Conservation (phyloP, 2,329 filamentous ascomycete genomes). For the Aspergillus udagawae region DNA sequence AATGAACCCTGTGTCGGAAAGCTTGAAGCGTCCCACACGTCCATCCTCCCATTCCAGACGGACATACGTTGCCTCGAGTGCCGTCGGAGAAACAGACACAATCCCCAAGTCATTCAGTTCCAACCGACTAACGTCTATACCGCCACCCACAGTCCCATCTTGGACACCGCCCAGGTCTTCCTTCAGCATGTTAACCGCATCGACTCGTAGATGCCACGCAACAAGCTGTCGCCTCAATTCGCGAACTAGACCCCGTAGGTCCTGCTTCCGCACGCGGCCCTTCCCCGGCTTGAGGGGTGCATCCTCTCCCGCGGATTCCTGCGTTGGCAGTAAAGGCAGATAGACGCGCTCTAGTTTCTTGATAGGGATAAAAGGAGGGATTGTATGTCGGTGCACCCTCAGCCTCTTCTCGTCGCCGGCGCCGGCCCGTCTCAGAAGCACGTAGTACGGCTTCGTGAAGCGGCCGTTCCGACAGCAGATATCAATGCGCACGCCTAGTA, state of each 20-base stretch:
- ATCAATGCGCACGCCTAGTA: conserved; percentile 43
- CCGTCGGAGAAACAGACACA: conserved; percentile 30
- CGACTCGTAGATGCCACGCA: conserved; percentile 39
- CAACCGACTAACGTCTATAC: conserved; percentile 5
- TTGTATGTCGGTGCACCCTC: conserved; percentile 41
- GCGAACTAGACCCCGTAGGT: conserved; percentile 34
- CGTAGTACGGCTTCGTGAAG: conserved; percentile 42
- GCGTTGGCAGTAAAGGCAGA: conserved; percentile 8
- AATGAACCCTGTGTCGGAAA: conserved; percentile 38
- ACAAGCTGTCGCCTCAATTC: conserved; percentile 40
- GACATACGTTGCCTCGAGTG: conserved; percentile 40
- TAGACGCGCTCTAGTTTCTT: conserved; percentile 35
- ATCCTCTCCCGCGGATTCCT: conserved; percentile 10
- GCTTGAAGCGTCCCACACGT: conserved; percentile 40
- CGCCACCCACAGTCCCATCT: conserved; percentile 5
- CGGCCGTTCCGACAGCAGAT: conserved; percentile 36
- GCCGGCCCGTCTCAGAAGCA: conserved; percentile 34
- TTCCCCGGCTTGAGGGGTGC: conserved; percentile 18
- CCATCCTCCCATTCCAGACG: conserved; percentile 44
- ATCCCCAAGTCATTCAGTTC: conserved; percentile 28
- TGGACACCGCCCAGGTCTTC: conserved; percentile 27
- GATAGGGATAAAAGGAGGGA: conserved; percentile 43
- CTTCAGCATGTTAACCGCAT: conserved; percentile 33
- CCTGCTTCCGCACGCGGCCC: conserved; percentile 24
- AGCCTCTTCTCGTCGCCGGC: conserved; percentile 16